A percentile compares a stretch with the other conserved stretches of the same genome.
Conservation (phyloP, 2,329 filamentous ascomycete genomes). For the Colletotrichum nymphaeae region DNA sequence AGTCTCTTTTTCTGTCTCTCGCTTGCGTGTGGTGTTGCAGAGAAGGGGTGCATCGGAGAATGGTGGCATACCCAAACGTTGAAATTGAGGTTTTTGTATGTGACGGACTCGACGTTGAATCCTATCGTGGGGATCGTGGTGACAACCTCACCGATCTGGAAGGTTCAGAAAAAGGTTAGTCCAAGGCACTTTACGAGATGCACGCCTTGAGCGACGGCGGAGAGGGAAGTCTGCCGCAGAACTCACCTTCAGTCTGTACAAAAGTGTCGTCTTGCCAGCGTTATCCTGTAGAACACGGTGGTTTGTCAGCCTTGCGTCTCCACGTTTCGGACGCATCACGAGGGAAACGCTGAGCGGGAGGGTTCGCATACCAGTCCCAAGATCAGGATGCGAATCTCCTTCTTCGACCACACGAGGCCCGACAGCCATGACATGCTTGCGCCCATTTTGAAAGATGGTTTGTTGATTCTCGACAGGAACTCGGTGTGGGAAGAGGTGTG, state of each 20-base stretch:
- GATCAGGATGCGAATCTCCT: constrained; percentile 97
- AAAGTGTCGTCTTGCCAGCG: constrained; percentile 95
- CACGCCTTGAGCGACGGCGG: background rate
- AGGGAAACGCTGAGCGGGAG: background rate
- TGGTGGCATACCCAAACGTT: constrained; percentile 87
- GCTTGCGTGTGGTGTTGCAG: background rate
- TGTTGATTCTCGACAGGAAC: constrained; percentile 15
- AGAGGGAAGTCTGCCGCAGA: background rate
- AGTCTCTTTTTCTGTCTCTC: constrained; percentile 29
- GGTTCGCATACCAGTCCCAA: constrained; percentile 80
- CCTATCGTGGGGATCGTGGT: constrained; percentile 99
- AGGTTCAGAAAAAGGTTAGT: constrained; percentile 28
- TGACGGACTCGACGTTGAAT: constrained; percentile 99
- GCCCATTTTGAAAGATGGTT: constrained; percentile 63
- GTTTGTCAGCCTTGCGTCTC: constrained; percentile 25
- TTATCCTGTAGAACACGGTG: constrained; percentile 76
- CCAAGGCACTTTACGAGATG: background rate
- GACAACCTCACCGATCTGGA: constrained; percentile 95
- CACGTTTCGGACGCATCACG: constrained; percentile 4
- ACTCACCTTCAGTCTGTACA: constrained; percentile 92
- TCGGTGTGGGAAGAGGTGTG: background rate
- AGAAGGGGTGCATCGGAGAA: too few species aligned
- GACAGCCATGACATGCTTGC: constrained; percentile 77
- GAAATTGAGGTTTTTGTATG: constrained; percentile 98
- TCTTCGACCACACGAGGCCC: constrained; percentile 86